Percentiles rank a stretch among this genome's conserved stretches.
Conservation (phyloP, 2,329 filamentous ascomycete genomes). For the Ophiocordyceps unilateralis region DNA sequence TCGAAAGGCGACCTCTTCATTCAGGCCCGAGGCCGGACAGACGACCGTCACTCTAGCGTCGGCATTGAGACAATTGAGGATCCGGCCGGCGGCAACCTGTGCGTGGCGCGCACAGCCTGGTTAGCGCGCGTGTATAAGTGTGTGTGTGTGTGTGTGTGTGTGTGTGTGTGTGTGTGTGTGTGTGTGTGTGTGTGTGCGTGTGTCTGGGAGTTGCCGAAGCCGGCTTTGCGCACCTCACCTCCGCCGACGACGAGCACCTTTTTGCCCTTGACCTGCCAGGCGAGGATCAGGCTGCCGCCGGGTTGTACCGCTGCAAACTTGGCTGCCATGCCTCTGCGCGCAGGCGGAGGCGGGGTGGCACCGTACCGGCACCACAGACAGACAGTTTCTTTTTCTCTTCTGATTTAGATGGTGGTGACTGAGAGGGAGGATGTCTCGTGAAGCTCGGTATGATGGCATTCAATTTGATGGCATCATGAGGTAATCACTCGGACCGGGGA, state of each 20-base stretch:
- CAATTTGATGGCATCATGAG: no score
- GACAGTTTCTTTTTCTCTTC: neutral
- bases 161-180: no score
- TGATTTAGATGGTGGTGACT: no score
- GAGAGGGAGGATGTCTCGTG: no score
- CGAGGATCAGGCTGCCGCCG: constrained; percentile 82
- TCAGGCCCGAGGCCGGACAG: constrained; percentile 62
- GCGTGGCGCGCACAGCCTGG: neutral
- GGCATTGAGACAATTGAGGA: constrained; percentile 86
- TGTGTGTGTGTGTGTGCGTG: no score
- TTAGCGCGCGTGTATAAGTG: neutral
- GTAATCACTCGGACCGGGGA: no score
- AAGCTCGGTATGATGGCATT: neutral
- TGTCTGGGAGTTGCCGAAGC: neutral
- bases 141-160: no score
- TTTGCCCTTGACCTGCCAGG: constrained; percentile 88
- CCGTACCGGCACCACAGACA: no score
- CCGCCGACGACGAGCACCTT: constrained; percentile 84
- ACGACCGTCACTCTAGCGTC: constrained; percentile 82
- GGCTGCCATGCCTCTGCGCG: constrained; percentile 16
- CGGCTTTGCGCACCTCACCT: constrained; percentile 66
- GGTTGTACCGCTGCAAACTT: constrained; percentile 69
- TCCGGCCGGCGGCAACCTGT: constrained; percentile 87
- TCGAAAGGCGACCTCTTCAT: constrained; percentile 74
- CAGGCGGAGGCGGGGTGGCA: no score